These are phyloP conservation scores for Symbiotaphrina buchneri DNA, from an alignment of 495 filamentous ascomycete genomes.

Conservation along the genomic window DNA sequence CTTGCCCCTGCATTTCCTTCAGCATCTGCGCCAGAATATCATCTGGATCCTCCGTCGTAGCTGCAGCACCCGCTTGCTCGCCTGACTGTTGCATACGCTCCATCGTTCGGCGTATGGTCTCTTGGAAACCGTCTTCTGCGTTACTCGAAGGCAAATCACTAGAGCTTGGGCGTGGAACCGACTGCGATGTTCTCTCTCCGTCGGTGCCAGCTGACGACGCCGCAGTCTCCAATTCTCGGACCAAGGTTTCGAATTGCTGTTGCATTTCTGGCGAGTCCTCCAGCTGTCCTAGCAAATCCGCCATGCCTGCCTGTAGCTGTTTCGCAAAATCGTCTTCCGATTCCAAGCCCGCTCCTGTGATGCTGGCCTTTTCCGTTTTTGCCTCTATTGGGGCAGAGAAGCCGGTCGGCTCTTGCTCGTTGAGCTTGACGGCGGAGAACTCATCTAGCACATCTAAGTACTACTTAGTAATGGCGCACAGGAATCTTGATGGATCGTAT, in stretches of 20 bases:
- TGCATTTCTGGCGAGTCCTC: conserved; percentile 56
- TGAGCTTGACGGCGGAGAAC: conserved; percentile 38
- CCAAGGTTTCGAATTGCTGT: conserved; percentile 65
- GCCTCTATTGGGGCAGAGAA: conserved; percentile 3
- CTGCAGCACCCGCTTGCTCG: conserved; percentile 60
- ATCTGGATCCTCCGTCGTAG: conserved; percentile 38
- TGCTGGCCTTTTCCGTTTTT: conserved; percentile 12
- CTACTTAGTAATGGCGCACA: conserved; percentile 3
- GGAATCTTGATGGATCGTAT: neutral
- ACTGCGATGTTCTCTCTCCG: too few species aligned
- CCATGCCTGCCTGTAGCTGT: conserved; percentile 73
- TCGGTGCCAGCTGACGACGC: conserved; percentile 10
- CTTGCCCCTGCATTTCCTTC: conserved; percentile 41
- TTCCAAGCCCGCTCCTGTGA: conserved; percentile 9
- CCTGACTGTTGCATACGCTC: conserved; percentile 80
- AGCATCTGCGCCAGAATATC: conserved; percentile 72
- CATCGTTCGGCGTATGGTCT: conserved; percentile 78
- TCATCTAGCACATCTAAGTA: conserved; percentile 69
- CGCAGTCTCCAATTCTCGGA: conserved; percentile 47
- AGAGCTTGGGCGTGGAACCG: too few species aligned
- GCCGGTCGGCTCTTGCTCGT: conserved; percentile 19
- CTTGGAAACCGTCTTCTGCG: conserved; percentile 56
- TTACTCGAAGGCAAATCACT: conserved; percentile 7
- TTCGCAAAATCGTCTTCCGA: conserved; percentile 58
- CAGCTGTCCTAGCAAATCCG: conserved; percentile 49